Conservation (phyloP, 306 rosid genomes). For the Hippophae gyantsensis region DNA sequence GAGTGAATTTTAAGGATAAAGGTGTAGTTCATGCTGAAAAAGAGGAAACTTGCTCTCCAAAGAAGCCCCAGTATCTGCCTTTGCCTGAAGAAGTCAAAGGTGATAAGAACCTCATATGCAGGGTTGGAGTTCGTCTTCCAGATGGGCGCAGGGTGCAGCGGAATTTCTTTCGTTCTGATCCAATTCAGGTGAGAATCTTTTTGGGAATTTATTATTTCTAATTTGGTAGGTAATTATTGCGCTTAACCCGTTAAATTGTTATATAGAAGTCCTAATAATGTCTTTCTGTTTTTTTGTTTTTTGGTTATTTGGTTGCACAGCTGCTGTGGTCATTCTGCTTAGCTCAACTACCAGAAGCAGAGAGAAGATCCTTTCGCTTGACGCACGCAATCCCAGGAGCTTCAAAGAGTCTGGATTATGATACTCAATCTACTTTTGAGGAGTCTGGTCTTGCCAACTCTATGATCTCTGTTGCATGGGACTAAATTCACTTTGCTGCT, state of each 20-base stretch:
- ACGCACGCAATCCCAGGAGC: conserved; percentile 91
- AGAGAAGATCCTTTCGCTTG: conserved; percentile 49
- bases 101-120: conserved; percentile 62
- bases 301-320: conserved; percentile 36
- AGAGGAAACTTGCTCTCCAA: conserved; percentile 31
- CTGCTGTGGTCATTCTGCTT: conserved; percentile 87
- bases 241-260: neutral
- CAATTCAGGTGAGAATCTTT: conserved; percentile 53
- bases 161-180: conserved; percentile 60
- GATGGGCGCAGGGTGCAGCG: conserved; percentile 83
- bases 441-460: conserved; percentile 89
- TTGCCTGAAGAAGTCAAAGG: conserved; percentile 85
- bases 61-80: conserved; percentile 53
- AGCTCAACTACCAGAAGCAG: conserved; percentile 54
- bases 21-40: conserved; percentile 24
- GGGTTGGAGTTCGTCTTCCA: conserved; percentile 88
- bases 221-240: neutral
- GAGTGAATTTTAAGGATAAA: conserved; percentile 21
- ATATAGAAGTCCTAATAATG: neutral
- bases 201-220: neutral
- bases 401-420: conserved; percentile 50
- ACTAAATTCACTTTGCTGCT: conserved; percentile 25
- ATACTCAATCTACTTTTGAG: conserved; percentile 43
- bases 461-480: conserved; percentile 94
- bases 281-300: neutral